These are phyloP conservation scores for Magnolia sinica DNA, from an alignment of 164 flowering plant genomes.

Conservation along the genomic window DNA sequence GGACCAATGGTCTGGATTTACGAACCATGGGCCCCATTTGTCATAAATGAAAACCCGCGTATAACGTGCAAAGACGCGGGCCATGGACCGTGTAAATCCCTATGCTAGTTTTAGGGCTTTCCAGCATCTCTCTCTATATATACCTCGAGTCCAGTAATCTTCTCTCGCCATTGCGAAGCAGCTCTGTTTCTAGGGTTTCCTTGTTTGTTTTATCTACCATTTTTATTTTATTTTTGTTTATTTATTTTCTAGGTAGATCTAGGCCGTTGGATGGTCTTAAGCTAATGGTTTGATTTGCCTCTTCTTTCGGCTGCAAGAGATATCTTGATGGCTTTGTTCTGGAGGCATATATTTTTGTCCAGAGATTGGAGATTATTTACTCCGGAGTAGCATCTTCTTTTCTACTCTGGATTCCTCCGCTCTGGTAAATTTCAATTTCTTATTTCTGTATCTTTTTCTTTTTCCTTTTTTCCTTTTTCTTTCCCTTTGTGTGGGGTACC, in stretches of 20 bases:
- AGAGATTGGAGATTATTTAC: not conserved
- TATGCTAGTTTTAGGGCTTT: not conserved
- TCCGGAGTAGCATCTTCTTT: not conserved
- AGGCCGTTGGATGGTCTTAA: not conserved
- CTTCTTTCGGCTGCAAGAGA: not conserved
- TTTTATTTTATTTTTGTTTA: not conserved
- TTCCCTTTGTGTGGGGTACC: too few species aligned
- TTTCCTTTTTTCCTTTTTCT: too few species aligned
- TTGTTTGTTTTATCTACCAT: not conserved
- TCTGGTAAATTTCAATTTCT: not conserved
- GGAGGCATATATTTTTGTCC: slow-evolving; percentile 8
- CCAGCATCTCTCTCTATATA: not conserved
- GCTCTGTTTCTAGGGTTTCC: not conserved
- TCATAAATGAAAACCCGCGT: not conserved
- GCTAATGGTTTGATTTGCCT: not conserved
- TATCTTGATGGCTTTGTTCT: slow-evolving; percentile 15
- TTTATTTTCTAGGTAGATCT: not conserved
- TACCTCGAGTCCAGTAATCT: too few species aligned
- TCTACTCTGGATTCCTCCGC: not conserved
- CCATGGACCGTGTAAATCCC: too few species aligned
- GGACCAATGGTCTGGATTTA: not conserved
- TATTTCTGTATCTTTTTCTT: too few species aligned
- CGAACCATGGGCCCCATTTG: not conserved
- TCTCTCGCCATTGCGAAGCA: not conserved
- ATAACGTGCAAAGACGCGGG: not conserved